phyloP scores from a whole-genome alignment of 192 early-diverging fungal species.

The Coemansia sp. region DNA sequence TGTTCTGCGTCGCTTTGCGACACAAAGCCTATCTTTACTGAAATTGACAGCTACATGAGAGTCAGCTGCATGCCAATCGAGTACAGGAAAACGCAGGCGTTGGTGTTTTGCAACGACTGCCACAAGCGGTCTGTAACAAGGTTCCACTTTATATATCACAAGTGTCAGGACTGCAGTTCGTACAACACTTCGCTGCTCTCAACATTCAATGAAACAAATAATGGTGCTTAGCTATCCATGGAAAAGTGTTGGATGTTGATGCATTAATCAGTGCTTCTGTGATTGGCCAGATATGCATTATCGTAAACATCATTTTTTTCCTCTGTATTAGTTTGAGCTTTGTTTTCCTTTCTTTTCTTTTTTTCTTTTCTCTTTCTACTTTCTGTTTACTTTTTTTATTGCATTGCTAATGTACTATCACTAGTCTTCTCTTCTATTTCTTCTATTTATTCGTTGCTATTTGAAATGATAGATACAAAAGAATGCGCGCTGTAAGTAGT shows the following conservation, averaged over 20 bases:
- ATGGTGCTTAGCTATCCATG: not conserved
- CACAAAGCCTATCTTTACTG: slow-evolving; percentile 76
- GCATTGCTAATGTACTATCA: not conserved
- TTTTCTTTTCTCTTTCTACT: not conserved
- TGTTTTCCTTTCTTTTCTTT: not conserved
- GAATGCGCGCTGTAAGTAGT: slow-evolving; percentile 48
- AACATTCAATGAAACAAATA: not conserved
- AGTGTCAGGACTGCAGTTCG: slow-evolving; percentile 79
- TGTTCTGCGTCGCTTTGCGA: slow-evolving; percentile 90
- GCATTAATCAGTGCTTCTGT: not conserved
- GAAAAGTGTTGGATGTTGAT: not conserved
- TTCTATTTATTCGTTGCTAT: not conserved
- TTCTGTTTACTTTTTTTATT: slow-evolving; percentile 1
- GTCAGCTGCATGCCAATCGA: slow-evolving; percentile 88
- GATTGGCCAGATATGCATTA: slow-evolving; percentile 3
- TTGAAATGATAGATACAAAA: slow-evolving; percentile 29
- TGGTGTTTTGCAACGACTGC: slow-evolving; percentile 95
- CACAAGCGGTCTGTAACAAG: slow-evolving; percentile 78
- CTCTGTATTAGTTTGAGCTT: not conserved
- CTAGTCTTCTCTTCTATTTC: not conserved
- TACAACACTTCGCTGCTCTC: slow-evolving; percentile 77
- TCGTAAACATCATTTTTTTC: slow-evolving; percentile 6
- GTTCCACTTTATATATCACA: slow-evolving; percentile 97
- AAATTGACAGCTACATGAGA: slow-evolving; percentile 79
- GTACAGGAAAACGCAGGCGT: slow-evolving; percentile 70